Percentiles rank a stretch among this genome's conserved stretches.
Evolutionary conservation across 2,329 filamentous ascomycete genomes (phyloP).

Genomic region (Diaporthe ilicicola): DNA sequence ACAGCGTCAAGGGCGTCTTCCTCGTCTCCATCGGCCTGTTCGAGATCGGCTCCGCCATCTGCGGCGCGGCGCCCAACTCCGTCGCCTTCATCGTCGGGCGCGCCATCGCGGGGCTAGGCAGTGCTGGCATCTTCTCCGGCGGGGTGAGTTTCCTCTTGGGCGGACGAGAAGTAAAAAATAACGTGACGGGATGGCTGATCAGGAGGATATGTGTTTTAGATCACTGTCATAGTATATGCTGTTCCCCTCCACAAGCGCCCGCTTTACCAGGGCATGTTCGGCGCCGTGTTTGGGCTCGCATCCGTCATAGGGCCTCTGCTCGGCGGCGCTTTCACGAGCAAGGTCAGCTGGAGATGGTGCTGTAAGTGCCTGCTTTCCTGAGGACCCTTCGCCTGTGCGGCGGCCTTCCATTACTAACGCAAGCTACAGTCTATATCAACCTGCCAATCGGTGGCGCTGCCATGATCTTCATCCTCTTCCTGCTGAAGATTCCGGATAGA

Average conservation of each 20-base stretch:
- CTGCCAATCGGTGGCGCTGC: constrained; percentile 46
- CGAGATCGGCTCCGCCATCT: constrained; percentile 50
- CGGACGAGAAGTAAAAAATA: no score
- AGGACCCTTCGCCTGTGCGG: neutral
- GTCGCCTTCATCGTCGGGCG: constrained; percentile 51
- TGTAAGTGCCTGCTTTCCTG: neutral
- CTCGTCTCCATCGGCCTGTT: constrained; percentile 45
- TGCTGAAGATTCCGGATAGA: constrained; percentile 41
- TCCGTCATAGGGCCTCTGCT: constrained; percentile 48
- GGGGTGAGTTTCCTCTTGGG: constrained; percentile 40
- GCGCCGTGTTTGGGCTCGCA: constrained; percentile 47
- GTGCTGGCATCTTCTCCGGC: constrained; percentile 49
- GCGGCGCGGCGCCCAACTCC: constrained; percentile 50
- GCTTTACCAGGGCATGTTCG: constrained; percentile 46
- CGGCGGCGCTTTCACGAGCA: constrained; percentile 48
- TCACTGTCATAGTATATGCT: constrained; percentile 45
- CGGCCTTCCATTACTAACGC: neutral
- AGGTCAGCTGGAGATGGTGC: constrained; percentile 47
- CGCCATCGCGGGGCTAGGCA: constrained; percentile 49
- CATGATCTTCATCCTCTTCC: constrained; percentile 40
- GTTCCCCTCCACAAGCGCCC: constrained; percentile 46
- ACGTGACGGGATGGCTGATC: neutral
- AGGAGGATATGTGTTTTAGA: constrained; percentile 35
- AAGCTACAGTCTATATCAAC: constrained; percentile 46
- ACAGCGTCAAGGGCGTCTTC: constrained; percentile 45